Conservation (phyloP, 139 green algal genomes). For the Picochlorum sp. region DNA sequence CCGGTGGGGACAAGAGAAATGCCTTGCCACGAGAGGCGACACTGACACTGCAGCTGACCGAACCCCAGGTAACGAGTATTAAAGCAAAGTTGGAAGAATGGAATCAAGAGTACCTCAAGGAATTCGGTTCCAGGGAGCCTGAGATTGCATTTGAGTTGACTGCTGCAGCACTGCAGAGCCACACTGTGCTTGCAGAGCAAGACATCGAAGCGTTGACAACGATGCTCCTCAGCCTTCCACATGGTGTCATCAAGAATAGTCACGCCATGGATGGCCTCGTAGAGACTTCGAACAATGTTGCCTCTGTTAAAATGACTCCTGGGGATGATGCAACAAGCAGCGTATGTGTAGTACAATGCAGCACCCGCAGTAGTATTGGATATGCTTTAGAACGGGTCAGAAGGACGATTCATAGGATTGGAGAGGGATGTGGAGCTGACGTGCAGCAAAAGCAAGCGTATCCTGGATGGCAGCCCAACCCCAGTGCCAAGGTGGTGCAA, state of each 20-base stretch:
- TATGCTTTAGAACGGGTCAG: conserved; percentile 41
- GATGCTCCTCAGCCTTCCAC: conserved; percentile 46
- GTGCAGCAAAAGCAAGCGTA: conserved; percentile 43
- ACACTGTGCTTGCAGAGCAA: not conserved
- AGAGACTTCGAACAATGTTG: conserved; percentile 70
- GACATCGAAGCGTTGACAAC: conserved; percentile 6
- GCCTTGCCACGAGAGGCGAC: conserved; percentile 54
- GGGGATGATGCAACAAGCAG: not conserved
- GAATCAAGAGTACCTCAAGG: conserved; percentile 17
- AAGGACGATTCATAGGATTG: conserved; percentile 27
- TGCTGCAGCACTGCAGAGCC: not conserved
- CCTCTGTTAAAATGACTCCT: conserved; percentile 26
- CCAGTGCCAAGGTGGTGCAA: conserved; percentile 32
- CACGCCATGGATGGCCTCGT: conserved; percentile 52
- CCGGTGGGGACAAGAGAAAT: conserved; percentile 70
- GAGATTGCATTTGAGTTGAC: conserved; percentile 10
- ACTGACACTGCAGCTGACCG: conserved; percentile 26
- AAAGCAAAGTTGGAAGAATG: conserved; percentile 8
- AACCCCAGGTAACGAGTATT: not conserved
- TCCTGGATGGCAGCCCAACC: conserved; percentile 61
- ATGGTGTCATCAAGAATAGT: conserved; percentile 55
- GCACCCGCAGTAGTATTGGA: conserved; percentile 49
- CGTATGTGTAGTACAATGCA: conserved; percentile 26
- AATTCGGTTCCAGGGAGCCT: conserved; percentile 48
- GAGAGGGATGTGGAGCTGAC: conserved; percentile 11